Percentiles rank a stretch among this genome's conserved stretches.
Evolutionary conservation across 1,284 basidiomycete species (phyloP).

Genomic region (Coniophora puteana): DNA sequence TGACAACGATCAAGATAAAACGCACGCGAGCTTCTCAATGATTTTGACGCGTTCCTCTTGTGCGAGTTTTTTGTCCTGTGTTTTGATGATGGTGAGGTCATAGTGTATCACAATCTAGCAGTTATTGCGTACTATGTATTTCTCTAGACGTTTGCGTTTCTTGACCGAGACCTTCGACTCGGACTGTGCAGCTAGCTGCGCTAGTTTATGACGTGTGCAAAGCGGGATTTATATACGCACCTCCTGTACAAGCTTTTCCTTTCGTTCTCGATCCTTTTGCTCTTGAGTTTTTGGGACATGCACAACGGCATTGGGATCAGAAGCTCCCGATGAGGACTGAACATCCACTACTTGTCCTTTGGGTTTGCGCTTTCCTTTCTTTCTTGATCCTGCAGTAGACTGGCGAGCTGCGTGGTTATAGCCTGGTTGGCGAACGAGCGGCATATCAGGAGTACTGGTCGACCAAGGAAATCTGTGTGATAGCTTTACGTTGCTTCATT

Average conservation of each 20-base stretch:
- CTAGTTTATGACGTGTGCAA: constrained; percentile 3
- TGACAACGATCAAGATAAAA: constrained; percentile 15
- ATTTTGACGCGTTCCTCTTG: constrained; percentile 75
- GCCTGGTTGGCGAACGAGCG: constrained; percentile 32
- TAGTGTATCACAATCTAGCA: neutral
- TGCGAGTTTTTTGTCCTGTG: constrained; percentile 80
- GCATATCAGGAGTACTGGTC: too few relatives aligned
- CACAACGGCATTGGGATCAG: constrained; percentile 59
- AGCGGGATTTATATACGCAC: constrained; percentile 33
- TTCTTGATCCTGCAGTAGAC: constrained; percentile 51
- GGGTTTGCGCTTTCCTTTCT: constrained; percentile 39
- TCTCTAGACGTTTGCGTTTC: constrained; percentile 79
- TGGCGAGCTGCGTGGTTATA: constrained; percentile 64
- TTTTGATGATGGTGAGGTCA: neutral
- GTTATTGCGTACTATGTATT: constrained; percentile 64
- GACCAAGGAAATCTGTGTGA: too few relatives aligned
- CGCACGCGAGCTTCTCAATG: constrained; percentile 76
- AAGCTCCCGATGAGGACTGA: constrained; percentile 9
- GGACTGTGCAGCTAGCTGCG: constrained; percentile 52
- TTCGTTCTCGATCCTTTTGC: constrained; percentile 58
- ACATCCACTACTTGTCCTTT: constrained; percentile 19
- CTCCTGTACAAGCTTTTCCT: constrained; percentile 59
- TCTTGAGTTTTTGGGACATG: constrained; percentile 56
- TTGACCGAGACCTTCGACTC: constrained; percentile 72
- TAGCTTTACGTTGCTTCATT: too few relatives aligned